Conservation (phyloP, 345 rosid genomes). For the Durio zibethinus region DNA sequence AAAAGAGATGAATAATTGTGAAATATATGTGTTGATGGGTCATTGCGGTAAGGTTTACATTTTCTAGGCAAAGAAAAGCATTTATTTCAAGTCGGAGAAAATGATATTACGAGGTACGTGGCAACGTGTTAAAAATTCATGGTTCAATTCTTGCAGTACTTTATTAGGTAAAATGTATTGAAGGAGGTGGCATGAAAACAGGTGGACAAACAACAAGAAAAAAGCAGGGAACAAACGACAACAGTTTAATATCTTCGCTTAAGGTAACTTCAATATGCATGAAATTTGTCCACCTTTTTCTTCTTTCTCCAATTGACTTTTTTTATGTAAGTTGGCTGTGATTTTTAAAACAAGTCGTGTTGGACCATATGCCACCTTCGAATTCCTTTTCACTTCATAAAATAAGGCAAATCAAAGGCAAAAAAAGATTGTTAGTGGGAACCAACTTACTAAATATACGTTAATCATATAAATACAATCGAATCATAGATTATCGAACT, state of each 20-base stretch:
- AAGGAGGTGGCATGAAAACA: background rate
- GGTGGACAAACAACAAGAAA: background rate
- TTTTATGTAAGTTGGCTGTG: too few relatives aligned
- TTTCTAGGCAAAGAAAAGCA: background rate
- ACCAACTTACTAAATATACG: background rate
- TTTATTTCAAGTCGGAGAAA: background rate
- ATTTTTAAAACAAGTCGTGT: too few relatives aligned
- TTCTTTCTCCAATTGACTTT: background rate
- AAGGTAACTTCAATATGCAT: background rate
- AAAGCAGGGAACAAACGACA: background rate
- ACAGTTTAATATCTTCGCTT: too few relatives aligned
- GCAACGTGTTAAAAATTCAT: background rate
- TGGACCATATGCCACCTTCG: background rate
- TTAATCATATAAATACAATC: background rate
- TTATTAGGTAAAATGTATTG: background rate
- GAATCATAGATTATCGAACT: background rate
- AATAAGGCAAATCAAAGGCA: background rate
- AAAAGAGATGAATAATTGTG: conserved; percentile 12
- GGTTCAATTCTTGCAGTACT: background rate
- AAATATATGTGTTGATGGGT: background rate
- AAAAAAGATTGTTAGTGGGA: background rate
- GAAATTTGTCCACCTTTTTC: background rate
- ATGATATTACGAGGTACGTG: background rate
- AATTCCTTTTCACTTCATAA: background rate
- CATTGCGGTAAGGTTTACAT: background rate